Evolutionary conservation across 1,284 basidiomycete genomes (phyloP).

Genomic region (Ceratorhiza oryzae-sativae): DNA sequence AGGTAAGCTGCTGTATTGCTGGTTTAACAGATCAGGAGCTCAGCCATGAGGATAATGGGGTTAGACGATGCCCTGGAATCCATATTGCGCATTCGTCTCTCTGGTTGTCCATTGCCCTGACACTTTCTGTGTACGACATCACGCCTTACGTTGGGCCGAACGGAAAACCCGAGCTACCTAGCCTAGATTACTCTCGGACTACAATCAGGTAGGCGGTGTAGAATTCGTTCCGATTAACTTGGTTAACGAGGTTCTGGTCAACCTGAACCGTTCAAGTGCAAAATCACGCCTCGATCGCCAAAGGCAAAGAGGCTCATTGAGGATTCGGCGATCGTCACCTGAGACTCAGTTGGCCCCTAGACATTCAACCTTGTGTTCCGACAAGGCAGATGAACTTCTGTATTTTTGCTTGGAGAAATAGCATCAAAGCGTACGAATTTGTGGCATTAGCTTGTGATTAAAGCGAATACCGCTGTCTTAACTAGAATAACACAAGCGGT

Average conservation of each 20-base stretch:
- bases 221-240: too few relatives aligned
- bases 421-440: too few relatives aligned
- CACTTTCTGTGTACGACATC: conserved; percentile 18
- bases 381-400: too few relatives aligned
- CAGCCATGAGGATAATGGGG: too few relatives aligned
- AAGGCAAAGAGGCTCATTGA: conserved; percentile 3
- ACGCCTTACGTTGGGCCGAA: background rate
- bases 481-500: too few relatives aligned
- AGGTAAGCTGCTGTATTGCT: background rate
- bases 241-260: background rate
- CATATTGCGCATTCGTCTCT: conserved; percentile 20
- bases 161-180: conserved; percentile 9
- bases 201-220: conserved; percentile 7
- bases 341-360: too few relatives aligned
- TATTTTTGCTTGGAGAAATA: too few relatives aligned
- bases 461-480: too few relatives aligned
- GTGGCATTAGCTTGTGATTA: too few relatives aligned
- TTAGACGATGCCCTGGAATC: conserved; percentile 22
- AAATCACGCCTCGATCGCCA: background rate
- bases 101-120: conserved; percentile 24
- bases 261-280: conserved; percentile 21
- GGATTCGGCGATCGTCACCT: background rate
- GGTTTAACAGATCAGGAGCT: too few relatives aligned
- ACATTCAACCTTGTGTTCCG: background rate
- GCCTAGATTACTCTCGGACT: background rate